Percentiles rank a stretch among this genome's conserved stretches.
phyloP scores from a whole-genome alignment of 805 yeast genomes.

The Saccharomyces mikatae region DNA sequence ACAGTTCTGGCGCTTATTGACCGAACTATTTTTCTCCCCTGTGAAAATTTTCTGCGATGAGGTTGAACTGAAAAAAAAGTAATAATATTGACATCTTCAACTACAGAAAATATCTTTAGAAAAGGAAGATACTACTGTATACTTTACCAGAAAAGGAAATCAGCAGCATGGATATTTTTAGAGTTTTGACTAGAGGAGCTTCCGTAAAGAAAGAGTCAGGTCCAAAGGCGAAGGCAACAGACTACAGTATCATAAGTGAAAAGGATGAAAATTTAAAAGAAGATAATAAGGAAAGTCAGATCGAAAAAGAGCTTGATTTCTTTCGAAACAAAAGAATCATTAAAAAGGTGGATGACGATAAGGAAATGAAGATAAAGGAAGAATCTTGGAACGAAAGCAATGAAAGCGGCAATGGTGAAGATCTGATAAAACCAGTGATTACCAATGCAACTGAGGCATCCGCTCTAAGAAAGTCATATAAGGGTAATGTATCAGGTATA shows the following conservation, averaged over 20 bases:
- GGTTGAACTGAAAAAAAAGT: background rate
- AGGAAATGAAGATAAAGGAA: constrained; percentile 21
- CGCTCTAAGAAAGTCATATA: constrained; percentile 49
- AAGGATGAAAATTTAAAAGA: constrained; percentile 29
- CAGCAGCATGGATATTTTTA: constrained; percentile 76
- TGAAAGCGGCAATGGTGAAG: constrained; percentile 25
- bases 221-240: constrained; percentile 21
- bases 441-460: constrained; percentile 51
- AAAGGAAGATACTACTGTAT: background rate
- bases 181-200: constrained; percentile 81
- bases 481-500: constrained; percentile 68
- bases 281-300: constrained; percentile 36
- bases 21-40: background rate
- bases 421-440: constrained; percentile 36
- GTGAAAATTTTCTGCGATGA: background rate
- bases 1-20: background rate
- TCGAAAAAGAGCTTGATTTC: constrained; percentile 74
- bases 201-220: constrained; percentile 46
- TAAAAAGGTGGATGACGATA: constrained; percentile 20
- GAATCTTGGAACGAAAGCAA: constrained; percentile 24
- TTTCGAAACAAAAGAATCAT: constrained; percentile 50
- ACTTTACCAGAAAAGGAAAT: background rate
- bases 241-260: constrained; percentile 26
- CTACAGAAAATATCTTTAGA: background rate
- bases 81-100: background rate